phyloP scores from a whole-genome alignment of 352 stramenopile genomes.

The Pythium periplocum region DNA sequence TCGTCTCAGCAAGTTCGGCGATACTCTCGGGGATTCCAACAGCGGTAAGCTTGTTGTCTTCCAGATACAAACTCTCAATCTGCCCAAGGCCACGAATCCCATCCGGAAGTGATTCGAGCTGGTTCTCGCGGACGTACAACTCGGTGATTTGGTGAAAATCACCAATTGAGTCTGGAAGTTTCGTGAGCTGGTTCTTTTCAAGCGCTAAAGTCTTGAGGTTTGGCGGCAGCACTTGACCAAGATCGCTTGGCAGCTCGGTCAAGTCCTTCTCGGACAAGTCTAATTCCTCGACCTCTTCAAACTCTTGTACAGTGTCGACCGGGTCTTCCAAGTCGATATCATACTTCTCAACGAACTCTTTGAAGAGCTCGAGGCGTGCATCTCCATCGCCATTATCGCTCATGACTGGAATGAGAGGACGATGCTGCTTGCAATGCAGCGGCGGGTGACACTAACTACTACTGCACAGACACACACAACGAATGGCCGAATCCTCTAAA shows the following conservation, averaged over 20 bases:
- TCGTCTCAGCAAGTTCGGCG: conserved; percentile 25
- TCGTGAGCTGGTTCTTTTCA: conserved; percentile 66
- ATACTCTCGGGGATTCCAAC: conserved; percentile 55
- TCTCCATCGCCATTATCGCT: conserved; percentile 36
- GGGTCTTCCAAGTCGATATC: conserved; percentile 66
- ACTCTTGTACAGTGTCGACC: conserved; percentile 52
- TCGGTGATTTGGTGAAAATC: conserved; percentile 57
- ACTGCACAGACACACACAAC: conserved; percentile 1
- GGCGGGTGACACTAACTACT: neutral
- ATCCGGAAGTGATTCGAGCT: conserved; percentile 42
- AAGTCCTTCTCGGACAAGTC: conserved; percentile 79
- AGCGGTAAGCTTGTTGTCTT: conserved; percentile 77
- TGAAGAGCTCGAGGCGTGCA: conserved; percentile 38
- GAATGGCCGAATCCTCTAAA: no score
- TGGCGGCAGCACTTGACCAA: conserved; percentile 41
- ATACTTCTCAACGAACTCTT: conserved; percentile 60
- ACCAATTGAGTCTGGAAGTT: conserved; percentile 48
- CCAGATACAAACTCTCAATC: conserved; percentile 81
- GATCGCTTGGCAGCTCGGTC: conserved; percentile 42
- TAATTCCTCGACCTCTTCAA: conserved; percentile 71
- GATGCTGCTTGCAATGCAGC: neutral
- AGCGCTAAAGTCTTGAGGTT: conserved; percentile 75
- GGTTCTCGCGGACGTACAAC: conserved; percentile 81
- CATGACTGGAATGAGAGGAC: conserved; percentile 22
- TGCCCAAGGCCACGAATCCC: conserved; percentile 47